phyloP scores from a whole-genome alignment of 768 basidiomycete species.

The Strobilomyces dryophilus region DNA sequence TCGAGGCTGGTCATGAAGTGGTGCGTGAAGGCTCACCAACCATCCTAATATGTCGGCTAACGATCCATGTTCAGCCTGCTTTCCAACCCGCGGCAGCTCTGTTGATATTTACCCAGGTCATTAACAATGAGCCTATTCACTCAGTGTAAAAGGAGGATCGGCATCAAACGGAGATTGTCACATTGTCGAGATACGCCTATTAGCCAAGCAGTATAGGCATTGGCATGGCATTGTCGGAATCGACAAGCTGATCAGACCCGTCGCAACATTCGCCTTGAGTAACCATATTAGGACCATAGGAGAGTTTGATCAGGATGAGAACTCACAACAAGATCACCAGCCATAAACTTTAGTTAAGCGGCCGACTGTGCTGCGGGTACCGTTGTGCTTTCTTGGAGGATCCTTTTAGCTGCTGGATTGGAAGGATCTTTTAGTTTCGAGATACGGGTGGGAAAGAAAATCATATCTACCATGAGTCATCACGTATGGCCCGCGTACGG shows the following conservation, averaged over 20 bases:
- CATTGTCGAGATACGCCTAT: conserved; percentile 32
- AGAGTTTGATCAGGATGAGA: not conserved
- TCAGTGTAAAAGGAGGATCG: conserved; percentile 33
- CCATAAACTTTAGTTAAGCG: too few relatives aligned
- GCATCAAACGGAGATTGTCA: not conserved
- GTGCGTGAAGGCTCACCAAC: conserved; percentile 31
- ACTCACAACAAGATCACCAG: conserved; percentile 77
- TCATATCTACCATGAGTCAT: too few relatives aligned
- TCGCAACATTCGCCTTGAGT: conserved; percentile 77
- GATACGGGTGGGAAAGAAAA: conserved; percentile 52
- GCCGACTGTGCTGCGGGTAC: conserved; percentile 24
- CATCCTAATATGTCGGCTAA: conserved; percentile 37
- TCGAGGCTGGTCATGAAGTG: conserved; percentile 17
- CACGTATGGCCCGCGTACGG: too few relatives aligned
- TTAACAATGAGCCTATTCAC: conserved; percentile 49
- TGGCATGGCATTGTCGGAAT: conserved; percentile 73
- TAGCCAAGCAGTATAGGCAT: conserved; percentile 57
- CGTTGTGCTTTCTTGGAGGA: conserved; percentile 24
- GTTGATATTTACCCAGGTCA: conserved; percentile 38
- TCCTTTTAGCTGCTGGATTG: conserved; percentile 23
- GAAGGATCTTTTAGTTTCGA: conserved; percentile 22
- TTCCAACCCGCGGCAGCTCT: conserved; percentile 49
- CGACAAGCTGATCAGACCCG: conserved; percentile 78
- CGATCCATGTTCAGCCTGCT: conserved; percentile 40
- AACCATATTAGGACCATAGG: not conserved